Evolutionary conservation across 768 basidiomycete genomes (phyloP).

Genomic region (Termitomyces sp.): DNA sequence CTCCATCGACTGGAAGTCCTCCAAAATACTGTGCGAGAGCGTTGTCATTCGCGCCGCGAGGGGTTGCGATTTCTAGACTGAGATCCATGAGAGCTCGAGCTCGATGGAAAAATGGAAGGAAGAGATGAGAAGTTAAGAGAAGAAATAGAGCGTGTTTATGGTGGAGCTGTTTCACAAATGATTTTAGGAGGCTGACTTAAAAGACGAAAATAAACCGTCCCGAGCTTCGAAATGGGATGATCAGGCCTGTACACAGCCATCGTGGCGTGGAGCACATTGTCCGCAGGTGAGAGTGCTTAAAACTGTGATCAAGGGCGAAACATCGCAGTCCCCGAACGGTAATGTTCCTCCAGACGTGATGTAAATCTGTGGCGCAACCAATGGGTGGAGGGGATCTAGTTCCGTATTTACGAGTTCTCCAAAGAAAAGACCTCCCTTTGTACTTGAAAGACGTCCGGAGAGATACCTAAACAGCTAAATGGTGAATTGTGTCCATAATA

Average conservation of each 20-base stretch:
- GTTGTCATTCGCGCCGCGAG: slow-evolving; percentile 6
- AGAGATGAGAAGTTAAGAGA: not conserved
- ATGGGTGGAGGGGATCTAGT: not conserved
- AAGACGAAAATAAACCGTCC: slow-evolving; percentile 6
- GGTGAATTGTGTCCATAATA: not conserved
- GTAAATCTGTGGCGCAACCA: not conserved
- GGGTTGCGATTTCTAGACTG: slow-evolving; percentile 13
- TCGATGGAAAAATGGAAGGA: not conserved
- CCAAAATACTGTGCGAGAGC: slow-evolving; percentile 11
- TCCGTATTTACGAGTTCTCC: not conserved
- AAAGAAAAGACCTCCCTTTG: not conserved
- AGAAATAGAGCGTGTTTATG: slow-evolving; percentile 7
- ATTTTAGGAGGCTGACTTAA: slow-evolving; percentile 14
- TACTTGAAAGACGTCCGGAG: too few relatives aligned
- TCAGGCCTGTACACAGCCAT: slow-evolving; percentile 3
- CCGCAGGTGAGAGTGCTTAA: not conserved
- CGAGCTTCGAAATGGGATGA: not conserved
- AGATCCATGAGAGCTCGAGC: slow-evolving; percentile 8
- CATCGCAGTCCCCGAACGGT: not conserved
- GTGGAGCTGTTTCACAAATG: slow-evolving; percentile 11
- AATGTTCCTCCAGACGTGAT: not conserved
- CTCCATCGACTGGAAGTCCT: not conserved
- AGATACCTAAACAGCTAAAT: not conserved
- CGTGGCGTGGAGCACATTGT: not conserved
- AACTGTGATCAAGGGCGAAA: not conserved